Evolutionary conservation across 768 basidiomycete species (phyloP).

Genomic region (Lyophyllum decastes): DNA sequence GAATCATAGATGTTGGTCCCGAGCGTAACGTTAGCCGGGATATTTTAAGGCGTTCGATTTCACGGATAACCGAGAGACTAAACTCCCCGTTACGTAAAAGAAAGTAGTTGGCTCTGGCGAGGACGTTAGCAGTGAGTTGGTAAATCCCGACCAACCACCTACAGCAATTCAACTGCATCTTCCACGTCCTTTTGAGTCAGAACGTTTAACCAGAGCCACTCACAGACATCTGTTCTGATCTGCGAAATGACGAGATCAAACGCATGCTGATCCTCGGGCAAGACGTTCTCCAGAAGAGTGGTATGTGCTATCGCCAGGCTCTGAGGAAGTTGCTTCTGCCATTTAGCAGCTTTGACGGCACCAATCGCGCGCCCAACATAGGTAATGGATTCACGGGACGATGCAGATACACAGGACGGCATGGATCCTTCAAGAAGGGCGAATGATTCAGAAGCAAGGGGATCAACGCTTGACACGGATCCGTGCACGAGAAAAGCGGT

Average conservation of each 20-base stretch:
- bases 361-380: constrained; percentile 89
- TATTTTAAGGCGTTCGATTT: constrained; percentile 82
- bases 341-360: constrained; percentile 77
- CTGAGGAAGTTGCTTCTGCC: constrained; percentile 77
- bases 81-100: constrained; percentile 89
- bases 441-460: constrained; percentile 64
- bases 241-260: constrained; percentile 76
- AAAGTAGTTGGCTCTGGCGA: constrained; percentile 81
- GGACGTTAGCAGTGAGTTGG: constrained; percentile 8
- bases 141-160: constrained; percentile 28
- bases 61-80: constrained; percentile 78
- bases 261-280: constrained; percentile 73
- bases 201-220: constrained; percentile 94
- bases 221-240: constrained; percentile 80
- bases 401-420: constrained; percentile 72
- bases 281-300: constrained; percentile 59
- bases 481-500: constrained; percentile 78
- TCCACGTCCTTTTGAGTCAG: constrained; percentile 82
- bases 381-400: constrained; percentile 77
- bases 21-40: constrained; percentile 72
- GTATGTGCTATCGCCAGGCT: constrained; percentile 67
- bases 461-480: constrained; percentile 68
- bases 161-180: constrained; percentile 85
- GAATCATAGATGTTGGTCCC: constrained; percentile 73
- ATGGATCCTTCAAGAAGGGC: constrained; percentile 63